A percentile compares a stretch with the other conserved stretches of the same genome.
These are phyloP conservation scores for Aspergillus carbonarius DNA, from an alignment of 2,329 filamentous ascomycete species.

Conservation along the genomic window DNA sequence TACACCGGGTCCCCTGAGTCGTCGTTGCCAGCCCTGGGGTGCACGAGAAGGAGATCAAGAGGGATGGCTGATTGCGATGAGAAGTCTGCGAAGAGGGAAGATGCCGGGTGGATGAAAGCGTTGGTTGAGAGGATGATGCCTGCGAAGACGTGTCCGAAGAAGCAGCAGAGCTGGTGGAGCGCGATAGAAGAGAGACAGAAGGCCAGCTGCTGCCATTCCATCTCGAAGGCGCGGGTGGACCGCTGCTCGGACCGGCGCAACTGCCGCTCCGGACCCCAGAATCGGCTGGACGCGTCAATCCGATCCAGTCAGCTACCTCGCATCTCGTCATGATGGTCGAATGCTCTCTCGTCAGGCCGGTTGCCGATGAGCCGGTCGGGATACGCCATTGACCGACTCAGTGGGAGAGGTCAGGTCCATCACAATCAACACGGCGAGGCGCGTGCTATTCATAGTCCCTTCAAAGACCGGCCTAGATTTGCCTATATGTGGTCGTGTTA, in stretches of 20 bases:
- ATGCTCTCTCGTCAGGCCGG: too few relatives aligned
- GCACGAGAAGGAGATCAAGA: background rate
- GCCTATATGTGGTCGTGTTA: background rate
- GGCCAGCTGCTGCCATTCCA: constrained; percentile 16
- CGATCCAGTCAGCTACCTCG: too few relatives aligned
- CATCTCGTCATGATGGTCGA: too few relatives aligned
- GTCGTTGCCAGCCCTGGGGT: constrained; percentile 8
- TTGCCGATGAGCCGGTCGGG: too few relatives aligned
- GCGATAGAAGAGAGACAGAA: constrained; percentile 14
- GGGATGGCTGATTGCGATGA: background rate
- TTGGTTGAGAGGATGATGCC: background rate
- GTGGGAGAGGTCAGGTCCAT: too few relatives aligned
- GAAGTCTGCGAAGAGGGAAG: background rate
- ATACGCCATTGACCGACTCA: too few relatives aligned
- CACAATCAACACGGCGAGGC: background rate
- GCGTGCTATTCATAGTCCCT: background rate
- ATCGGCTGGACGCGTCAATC: background rate
- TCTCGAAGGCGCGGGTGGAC: constrained; percentile 2
- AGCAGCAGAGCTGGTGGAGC: constrained; percentile 15
- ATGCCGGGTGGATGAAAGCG: background rate
- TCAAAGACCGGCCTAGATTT: background rate
- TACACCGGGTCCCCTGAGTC: constrained; percentile 20
- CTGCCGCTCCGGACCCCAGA: constrained; percentile 1
- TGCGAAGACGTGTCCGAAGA: constrained; percentile 18
- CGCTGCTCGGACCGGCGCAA: background rate